Conservation (phyloP, 2,329 filamentous ascomycete genomes). For the Aureobasidium vineae region DNA sequence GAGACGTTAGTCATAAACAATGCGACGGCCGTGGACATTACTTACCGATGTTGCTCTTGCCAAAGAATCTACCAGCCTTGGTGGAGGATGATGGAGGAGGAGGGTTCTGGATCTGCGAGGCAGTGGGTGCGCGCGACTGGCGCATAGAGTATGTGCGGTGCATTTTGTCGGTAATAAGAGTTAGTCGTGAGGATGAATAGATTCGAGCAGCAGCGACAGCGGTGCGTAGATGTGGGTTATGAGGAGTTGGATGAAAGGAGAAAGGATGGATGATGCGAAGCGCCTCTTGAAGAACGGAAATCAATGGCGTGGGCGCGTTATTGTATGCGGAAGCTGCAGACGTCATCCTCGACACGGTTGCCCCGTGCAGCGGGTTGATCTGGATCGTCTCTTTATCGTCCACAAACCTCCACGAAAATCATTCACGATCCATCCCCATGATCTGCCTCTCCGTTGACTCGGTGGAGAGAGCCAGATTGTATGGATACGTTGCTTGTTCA, state of each 20-base stretch:
- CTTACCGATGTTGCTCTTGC: slow-evolving; percentile 75
- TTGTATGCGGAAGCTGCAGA: slow-evolving; percentile 17
- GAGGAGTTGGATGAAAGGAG: background rate
- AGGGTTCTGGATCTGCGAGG: slow-evolving; percentile 86
- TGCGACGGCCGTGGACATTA: background rate
- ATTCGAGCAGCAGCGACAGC: slow-evolving; percentile 9
- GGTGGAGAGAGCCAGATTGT: background rate
- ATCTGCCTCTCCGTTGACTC: background rate
- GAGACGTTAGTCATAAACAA: background rate
- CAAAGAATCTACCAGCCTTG: slow-evolving; percentile 87
- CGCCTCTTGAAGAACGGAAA: slow-evolving; percentile 23
- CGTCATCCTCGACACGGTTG: slow-evolving; percentile 14
- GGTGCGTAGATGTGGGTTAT: slow-evolving; percentile 10
- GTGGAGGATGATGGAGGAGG: slow-evolving; percentile 89
- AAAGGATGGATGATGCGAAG: slow-evolving; percentile 7
- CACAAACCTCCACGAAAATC: slow-evolving; percentile 22
- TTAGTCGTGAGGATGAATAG: slow-evolving; percentile 11
- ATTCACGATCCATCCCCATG: background rate
- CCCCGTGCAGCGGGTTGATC: slow-evolving; percentile 9
- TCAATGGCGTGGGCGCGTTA: background rate
- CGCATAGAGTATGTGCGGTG: slow-evolving; percentile 99
- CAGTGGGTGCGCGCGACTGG: slow-evolving; percentile 92
- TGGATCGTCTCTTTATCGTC: slow-evolving; percentile 7
- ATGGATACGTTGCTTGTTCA: background rate
- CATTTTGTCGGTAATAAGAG: slow-evolving; percentile 56